Evolutionary conservation across 2,329 filamentous ascomycete genomes (phyloP), one percentile per base, ranked within the genome.

Genomic region (Fusarium sp.): DNA sequence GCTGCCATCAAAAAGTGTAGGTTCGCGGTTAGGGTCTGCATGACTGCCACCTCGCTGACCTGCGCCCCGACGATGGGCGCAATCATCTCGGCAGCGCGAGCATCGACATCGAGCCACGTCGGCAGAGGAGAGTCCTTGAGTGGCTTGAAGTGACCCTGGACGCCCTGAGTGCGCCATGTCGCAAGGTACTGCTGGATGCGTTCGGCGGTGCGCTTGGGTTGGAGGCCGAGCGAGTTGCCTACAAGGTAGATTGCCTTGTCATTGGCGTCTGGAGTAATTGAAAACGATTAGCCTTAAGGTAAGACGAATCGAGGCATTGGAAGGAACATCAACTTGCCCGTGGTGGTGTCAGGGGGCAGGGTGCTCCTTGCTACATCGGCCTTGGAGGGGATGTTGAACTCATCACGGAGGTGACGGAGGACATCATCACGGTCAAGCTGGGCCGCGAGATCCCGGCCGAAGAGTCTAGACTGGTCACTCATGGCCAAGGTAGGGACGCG

Each of bases 141-240:
- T 1, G 87, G 80, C 13, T 86, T 87, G 79, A 95, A 95, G 80
- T 96, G 93, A 1, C 92, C 93, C 55, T 90, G 89, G 13, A 96
- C 93, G 20, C 90, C 93, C 72, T 94, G 90, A 0, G 88, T 89
- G 1, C 89, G 89, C 93, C 93, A 96, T 9, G 91, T 92, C 51
- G 89, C 84, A 3, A 96, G 85, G 73, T 94, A 92, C 25, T 87
- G 84, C 59, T 88, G 83, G 65, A 96, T 83, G 51, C 85, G 83
- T 2, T 87, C 88, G 27, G 84, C 83, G n/a, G 77, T 79, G 58
- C 77, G 77, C 62, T 84, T 86, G 42, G 93, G 92, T 76, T 96
- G 93, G 13, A 93, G 85, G 42, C 93, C 93, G 2, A 96, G 84
- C 0, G 92, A 96, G 81, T 96, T 96, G 60, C 93, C 93, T 70